phyloP scores from a whole-genome alignment of 768 basidiomycete species.

The Kwoniella shandongensis region DNA sequence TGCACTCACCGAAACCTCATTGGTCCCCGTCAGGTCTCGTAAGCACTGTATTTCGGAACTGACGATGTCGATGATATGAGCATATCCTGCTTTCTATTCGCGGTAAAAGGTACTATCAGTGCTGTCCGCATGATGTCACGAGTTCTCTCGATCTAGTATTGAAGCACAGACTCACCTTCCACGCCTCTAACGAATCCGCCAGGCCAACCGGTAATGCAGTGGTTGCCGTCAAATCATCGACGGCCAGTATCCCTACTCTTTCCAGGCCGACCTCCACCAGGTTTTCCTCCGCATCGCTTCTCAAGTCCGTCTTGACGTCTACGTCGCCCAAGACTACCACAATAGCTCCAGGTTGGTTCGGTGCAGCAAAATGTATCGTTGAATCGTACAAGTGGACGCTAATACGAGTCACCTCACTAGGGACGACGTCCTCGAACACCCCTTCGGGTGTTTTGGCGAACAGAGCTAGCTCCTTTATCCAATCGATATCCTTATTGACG shows the following conservation, averaged over 20 bases:
- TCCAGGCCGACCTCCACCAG: slow-evolving; percentile 60
- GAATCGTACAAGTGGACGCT: slow-evolving; percentile 67
- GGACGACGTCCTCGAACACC: slow-evolving; percentile 89
- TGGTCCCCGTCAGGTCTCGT: slow-evolving; percentile 20
- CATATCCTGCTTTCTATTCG: slow-evolving; percentile 41
- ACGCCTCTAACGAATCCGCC: slow-evolving; percentile 58
- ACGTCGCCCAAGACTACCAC: slow-evolving; percentile 66
- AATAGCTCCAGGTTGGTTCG: slow-evolving; percentile 65
- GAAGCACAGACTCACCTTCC: slow-evolving; percentile 63
- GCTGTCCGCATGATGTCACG: too few species aligned
- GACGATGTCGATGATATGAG: slow-evolving; percentile 31
- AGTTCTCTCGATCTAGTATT: too few species aligned
- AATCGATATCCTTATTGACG: slow-evolving; percentile 64
- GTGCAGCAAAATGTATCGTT: slow-evolving; percentile 64
- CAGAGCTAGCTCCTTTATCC: slow-evolving; percentile 62
- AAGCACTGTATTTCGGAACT: slow-evolving; percentile 28
- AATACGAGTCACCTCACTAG: slow-evolving; percentile 77
- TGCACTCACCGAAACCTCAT: slow-evolving; percentile 25
- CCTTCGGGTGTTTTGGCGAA: slow-evolving; percentile 85
- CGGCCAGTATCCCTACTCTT: slow-evolving; percentile 60
- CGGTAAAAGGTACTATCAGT: too few species aligned
- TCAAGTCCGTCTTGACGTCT: slow-evolving; percentile 70
- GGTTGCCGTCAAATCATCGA: slow-evolving; percentile 59
- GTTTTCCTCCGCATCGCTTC: slow-evolving; percentile 65
- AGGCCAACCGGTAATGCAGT: slow-evolving; percentile 25